A percentile compares a stretch with the other conserved stretches of the same genome.
phyloP scores from a whole-genome alignment of 768 basidiomycete genomes.

The Leccinellum luteum region DNA sequence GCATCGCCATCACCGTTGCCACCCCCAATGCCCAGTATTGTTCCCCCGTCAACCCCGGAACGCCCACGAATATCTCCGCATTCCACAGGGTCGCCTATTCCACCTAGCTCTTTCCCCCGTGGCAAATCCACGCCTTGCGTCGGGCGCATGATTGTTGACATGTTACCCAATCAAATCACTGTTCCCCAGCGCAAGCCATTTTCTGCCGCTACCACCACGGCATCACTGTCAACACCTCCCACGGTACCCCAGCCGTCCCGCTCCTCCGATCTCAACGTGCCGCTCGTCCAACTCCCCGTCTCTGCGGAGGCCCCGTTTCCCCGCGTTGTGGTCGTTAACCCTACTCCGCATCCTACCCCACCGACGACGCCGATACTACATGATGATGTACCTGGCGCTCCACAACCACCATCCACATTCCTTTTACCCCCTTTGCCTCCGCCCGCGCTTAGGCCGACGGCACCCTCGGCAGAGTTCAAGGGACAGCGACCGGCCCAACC shows the following conservation, averaged over 20 bases:
- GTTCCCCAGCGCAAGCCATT: conserved; percentile 19
- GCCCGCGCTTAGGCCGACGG: conserved; percentile 12
- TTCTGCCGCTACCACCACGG: neutral
- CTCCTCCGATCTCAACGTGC: conserved; percentile 18
- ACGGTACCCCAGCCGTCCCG: conserved; percentile 8
- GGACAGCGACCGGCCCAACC: conserved; percentile 19
- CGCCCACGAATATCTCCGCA: conserved; percentile 27
- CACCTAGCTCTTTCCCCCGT: conserved; percentile 11
- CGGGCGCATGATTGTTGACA: conserved; percentile 56
- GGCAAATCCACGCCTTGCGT: conserved; percentile 30
- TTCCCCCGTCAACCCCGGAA: conserved; percentile 29
- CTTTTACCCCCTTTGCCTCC: conserved; percentile 33
- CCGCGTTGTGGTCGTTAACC: conserved; percentile 66
- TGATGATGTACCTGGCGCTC: conserved; percentile 19
- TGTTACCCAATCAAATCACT: conserved; percentile 46
- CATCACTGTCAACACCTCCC: conserved; percentile 5
- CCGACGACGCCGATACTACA: conserved; percentile 60
- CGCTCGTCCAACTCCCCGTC: conserved; percentile 29
- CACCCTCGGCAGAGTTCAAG: neutral
- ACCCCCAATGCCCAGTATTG: conserved; percentile 13
- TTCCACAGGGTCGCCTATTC: conserved; percentile 10
- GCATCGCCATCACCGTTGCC: conserved; percentile 29
- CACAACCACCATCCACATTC: conserved; percentile 25
- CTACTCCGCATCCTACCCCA: conserved; percentile 77
- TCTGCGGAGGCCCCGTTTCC: conserved; percentile 38